Evolutionary conservation across 2,329 filamentous ascomycete species (phyloP), one percentile per base, ranked within the genome.

Genomic region (Colletotrichum sp.): DNA sequence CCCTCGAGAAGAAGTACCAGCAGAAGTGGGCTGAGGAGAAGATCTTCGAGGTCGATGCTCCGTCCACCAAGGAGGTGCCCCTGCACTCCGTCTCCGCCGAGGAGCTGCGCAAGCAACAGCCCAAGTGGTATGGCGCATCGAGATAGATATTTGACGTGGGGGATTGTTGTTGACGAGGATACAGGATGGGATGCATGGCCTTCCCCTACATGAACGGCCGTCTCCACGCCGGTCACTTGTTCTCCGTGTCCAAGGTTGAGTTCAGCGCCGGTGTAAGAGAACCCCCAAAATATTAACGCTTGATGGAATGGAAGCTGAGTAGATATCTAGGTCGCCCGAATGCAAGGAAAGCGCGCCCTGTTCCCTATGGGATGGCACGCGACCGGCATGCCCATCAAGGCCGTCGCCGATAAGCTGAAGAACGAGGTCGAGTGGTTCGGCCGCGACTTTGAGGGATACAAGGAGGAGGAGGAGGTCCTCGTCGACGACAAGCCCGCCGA

Each of bases 331-430:
- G 74, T 74, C 28, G 93, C 94, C 63, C 91, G 96, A 72, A 98
- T 99, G 95, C 92, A 96, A 84, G 97, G 97, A 82, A 96, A 96
- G 89, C 91, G 94, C 69, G 90, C 93, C 73, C 89, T 99, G 69
- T 98, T 97, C 84, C 97, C 97, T 73, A 93, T 97, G 82, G 97
- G 96, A 36, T 99, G 96, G 88, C 97, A 99, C 89, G 95, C 94
- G 87, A 99, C 96, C 0, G 97, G 97, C 81, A 98, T 99, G 94
- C 96, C 96, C 61, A 99, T 99, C 89, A 98, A 98, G 87, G 96
- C 97, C 7, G 98, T 95, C 82, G 96, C 97, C 71, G 96, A 99
- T 89, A 99, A 99, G 89, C 92, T 99, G 61, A 92, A 94, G 75
- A 93, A 95, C 77, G 97, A 99, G 86, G 93, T 99, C 72, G 92